These are phyloP conservation scores for Cordyceps javanica DNA, from an alignment of 2,329 filamentous ascomycete genomes.

Conservation along the genomic window DNA sequence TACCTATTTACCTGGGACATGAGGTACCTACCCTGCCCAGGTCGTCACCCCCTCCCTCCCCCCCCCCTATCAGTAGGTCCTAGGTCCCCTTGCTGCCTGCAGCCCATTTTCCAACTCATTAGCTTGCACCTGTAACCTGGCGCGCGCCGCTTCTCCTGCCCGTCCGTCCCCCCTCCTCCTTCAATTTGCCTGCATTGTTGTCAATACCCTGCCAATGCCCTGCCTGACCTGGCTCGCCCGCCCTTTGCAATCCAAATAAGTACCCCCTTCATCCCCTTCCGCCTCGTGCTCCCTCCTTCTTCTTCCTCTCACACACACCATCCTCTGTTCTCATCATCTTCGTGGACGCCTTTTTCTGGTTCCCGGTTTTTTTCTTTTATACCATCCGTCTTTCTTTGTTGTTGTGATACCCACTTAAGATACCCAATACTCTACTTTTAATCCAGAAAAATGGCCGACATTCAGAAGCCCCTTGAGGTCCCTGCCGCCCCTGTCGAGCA, in stretches of 20 bases:
- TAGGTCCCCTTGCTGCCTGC: neutral
- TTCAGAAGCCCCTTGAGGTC: conserved; percentile 62
- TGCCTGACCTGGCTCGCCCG: conserved; percentile 12
- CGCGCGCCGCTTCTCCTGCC: neutral
- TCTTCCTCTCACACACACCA: conserved; percentile 15
- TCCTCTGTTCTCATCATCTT: conserved; percentile 28
- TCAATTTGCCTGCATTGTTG: conserved; percentile 8
- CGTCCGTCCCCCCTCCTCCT: conserved; percentile 5
- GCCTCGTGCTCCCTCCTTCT: conserved; percentile 14
- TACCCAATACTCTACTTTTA: conserved; percentile 33
- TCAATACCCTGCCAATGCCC: too few species aligned
- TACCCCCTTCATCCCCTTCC: conserved; percentile 31
- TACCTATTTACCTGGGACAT: too few species aligned
- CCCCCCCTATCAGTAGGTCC: neutral
- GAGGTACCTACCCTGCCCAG: too few species aligned
- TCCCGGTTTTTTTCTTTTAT: conserved; percentile 32
- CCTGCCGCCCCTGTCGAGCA: conserved; percentile 42
- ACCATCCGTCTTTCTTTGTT: conserved; percentile 36
- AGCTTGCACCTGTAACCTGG: conserved; percentile 2
- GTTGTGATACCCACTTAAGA: conserved; percentile 45
- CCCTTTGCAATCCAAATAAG: conserved; percentile 32
- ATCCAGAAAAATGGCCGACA: conserved; percentile 61
- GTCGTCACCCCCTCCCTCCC: too few species aligned
- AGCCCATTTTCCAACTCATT: neutral
- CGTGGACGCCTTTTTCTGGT: conserved; percentile 30